These are phyloP conservation scores for Lasiodiplodia hormozganensis DNA, from an alignment of 2,329 filamentous ascomycete genomes.

Conservation along the genomic window DNA sequence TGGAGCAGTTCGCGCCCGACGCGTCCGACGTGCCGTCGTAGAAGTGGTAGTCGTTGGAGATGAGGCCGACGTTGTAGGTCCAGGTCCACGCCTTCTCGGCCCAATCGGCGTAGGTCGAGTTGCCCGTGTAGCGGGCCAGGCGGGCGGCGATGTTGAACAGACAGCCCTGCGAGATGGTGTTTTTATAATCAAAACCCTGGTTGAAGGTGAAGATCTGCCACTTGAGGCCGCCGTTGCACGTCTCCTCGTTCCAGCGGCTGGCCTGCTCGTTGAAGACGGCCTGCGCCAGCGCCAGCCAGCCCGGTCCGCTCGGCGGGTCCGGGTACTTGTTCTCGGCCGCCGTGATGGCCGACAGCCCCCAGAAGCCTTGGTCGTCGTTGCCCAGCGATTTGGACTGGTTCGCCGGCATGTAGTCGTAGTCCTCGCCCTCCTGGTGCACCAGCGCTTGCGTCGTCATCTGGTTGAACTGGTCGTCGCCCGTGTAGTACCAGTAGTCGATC, in stretches of 20 bases:
- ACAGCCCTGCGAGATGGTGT: conserved; percentile 64
- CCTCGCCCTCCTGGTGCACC: conserved; percentile 74
- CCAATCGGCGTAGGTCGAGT: conserved; percentile 79
- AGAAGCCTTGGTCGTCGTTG: conserved; percentile 66
- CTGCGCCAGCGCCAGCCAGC: conserved; percentile 79
- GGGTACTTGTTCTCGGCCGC: conserved; percentile 61
- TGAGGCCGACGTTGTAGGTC: conserved; percentile 59
- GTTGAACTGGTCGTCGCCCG: conserved; percentile 49
- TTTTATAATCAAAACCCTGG: conserved; percentile 68
- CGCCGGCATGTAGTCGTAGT: conserved; percentile 73
- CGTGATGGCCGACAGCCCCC: conserved; percentile 65
- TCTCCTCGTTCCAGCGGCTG: conserved; percentile 69
- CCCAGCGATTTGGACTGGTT: conserved; percentile 50
- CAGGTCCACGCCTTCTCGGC: conserved; percentile 71
- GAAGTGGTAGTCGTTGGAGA: conserved; percentile 53
- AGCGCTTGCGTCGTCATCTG: conserved; percentile 60
- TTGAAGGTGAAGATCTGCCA: conserved; percentile 89
- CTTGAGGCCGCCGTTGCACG: conserved; percentile 76
- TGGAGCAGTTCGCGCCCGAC: conserved; percentile 47
- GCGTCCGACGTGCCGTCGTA: conserved; percentile 54
- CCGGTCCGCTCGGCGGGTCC: conserved; percentile 54
- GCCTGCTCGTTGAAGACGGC: conserved; percentile 83
- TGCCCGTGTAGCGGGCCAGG: conserved; percentile 78
- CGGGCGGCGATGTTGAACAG: conserved; percentile 68
- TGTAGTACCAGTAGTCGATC: conserved; percentile 53